phyloP scores from a whole-genome alignment of 148 eudicot species.

The Rhododendron kiyosumense region DNA sequence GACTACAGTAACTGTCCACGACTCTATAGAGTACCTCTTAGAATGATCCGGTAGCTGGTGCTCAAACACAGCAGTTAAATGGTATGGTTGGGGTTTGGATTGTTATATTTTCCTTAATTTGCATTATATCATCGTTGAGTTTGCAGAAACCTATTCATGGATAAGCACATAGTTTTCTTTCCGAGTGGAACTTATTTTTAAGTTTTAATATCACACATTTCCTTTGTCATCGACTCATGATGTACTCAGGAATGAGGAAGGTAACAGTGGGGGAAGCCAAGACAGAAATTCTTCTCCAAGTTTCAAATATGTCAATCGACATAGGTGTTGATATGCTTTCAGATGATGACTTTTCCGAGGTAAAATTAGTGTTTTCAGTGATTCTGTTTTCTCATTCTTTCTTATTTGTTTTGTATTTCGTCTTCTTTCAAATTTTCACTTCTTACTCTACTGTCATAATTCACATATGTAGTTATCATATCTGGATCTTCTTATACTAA shows the following conservation, averaged over 20 bases:
- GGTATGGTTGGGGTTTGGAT: background rate
- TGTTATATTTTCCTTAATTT: background rate
- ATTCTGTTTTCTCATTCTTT: background rate
- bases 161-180: background rate
- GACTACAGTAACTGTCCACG: background rate
- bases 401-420: background rate
- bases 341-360: constrained; percentile 72
- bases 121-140: background rate
- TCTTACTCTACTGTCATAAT: background rate
- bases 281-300: constrained; percentile 37
- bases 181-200: background rate
- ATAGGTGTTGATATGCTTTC: constrained; percentile 59
- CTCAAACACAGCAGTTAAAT: background rate
- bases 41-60: background rate
- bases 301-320: constrained; percentile 38
- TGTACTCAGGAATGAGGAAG: constrained; percentile 47
- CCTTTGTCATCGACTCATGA: background rate
- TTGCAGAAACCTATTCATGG: constrained; percentile 1
- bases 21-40: background rate
- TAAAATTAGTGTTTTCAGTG: constrained; percentile 15
- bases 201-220: background rate
- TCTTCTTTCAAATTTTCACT: background rate
- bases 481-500: background rate
- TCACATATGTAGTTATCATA: background rate
- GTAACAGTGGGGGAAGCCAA: constrained; percentile 25